Conservation (phyloP, 257 asterid genomes). For the Capsicum pubescens region DNA sequence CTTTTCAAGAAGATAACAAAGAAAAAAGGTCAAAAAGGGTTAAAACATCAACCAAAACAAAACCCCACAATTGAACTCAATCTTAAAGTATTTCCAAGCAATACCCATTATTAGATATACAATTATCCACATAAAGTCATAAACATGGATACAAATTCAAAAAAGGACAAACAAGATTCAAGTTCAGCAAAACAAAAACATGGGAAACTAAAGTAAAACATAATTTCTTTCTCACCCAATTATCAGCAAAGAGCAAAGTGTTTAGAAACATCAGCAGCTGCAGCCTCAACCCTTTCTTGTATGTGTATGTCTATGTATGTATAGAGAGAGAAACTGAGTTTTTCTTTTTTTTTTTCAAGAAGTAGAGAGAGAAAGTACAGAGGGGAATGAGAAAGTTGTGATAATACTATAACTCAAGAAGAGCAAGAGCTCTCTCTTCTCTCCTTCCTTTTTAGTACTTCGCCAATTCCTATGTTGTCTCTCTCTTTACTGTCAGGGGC, state of each 20-base stretch:
- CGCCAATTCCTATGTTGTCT: constrained; percentile 75
- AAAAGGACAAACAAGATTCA: neutral
- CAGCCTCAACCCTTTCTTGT: constrained; percentile 24
- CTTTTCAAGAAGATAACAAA: no score
- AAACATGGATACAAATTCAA: neutral
- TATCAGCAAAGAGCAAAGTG: neutral
- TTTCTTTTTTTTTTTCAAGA: constrained; percentile 44
- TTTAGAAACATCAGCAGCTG: constrained; percentile 30
- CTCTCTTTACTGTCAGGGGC: neutral
- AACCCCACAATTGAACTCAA: neutral
- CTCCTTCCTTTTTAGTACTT: constrained; percentile 39
- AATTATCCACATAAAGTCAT: neutral
- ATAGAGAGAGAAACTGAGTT: constrained; percentile 1
- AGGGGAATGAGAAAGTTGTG: constrained; percentile 28
- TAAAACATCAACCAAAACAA: neutral
- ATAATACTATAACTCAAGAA: constrained; percentile 24
- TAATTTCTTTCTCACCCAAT: constrained; percentile 5
- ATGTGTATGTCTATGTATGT: neutral
- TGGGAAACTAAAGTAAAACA: neutral
- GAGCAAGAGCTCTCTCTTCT: neutral
- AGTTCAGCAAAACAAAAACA: neutral
- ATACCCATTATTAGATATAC: neutral
- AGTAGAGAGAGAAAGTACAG: constrained; percentile 42
- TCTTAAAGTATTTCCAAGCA: neutral
- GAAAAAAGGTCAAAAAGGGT: neutral